Evolutionary conservation across 257 asterid species (phyloP).

Genomic region (Lycium barbarum): DNA sequence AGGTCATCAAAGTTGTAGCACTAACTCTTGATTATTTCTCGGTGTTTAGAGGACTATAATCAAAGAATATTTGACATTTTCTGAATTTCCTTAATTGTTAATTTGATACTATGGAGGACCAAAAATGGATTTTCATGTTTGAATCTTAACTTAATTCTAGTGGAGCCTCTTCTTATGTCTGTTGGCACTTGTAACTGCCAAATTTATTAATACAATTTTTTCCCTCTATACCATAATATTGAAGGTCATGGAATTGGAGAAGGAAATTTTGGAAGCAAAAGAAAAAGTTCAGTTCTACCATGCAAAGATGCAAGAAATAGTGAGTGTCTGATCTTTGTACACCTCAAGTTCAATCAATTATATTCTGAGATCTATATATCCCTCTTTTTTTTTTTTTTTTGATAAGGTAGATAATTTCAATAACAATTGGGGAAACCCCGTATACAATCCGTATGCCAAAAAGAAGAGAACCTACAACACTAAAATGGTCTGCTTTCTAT

Average conservation of each 20-base stretch:
- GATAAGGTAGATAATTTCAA: slow-evolving; percentile 11
- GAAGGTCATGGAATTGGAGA: slow-evolving; percentile 95
- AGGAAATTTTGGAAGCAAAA: slow-evolving; percentile 85
- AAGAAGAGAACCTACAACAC: slow-evolving; percentile 2
- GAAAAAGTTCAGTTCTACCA: slow-evolving; percentile 88
- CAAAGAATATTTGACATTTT: slow-evolving; percentile 6
- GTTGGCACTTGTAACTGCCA: slow-evolving; percentile 5
- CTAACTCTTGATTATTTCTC: background rate
- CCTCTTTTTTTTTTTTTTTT: background rate
- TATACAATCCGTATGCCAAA: background rate
- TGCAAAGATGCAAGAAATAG: slow-evolving; percentile 97
- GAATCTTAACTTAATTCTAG: slow-evolving; percentile 2
- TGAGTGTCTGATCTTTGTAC: slow-evolving; percentile 49
- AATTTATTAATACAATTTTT: background rate
- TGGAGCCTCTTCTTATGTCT: slow-evolving; percentile 23
- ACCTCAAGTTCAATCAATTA: slow-evolving; percentile 11
- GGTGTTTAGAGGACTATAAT: background rate
- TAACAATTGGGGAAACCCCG: background rate
- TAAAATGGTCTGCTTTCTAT: background rate
- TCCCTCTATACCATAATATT: slow-evolving; percentile 18
- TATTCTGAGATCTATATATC: background rate
- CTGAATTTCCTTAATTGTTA: background rate
- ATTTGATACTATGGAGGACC: slow-evolving; percentile 24
- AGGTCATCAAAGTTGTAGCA: background rate
- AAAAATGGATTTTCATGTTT: background rate